Base-by-base conservation (phyloP, 1,139 yeast species). In the Kodamaea suecica region DNA sequence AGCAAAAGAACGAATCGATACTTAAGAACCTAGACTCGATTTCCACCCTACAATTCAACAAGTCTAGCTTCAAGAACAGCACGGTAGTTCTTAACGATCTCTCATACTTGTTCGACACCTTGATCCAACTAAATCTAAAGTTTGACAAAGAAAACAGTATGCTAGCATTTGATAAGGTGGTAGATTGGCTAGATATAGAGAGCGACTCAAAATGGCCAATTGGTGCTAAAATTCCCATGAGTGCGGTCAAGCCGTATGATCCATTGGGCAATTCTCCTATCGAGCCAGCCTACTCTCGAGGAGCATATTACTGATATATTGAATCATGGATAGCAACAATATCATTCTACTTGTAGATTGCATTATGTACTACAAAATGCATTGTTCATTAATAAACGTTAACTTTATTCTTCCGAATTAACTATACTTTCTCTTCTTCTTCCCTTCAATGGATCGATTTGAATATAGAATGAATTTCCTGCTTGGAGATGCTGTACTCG, bases 131-230 rank as follows among this genome's bases (percentile, higher is more conserved):
- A 23, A 69, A 64, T 36, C 48, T 68, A 27, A 68, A 66, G 43
- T 64, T 56, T 31, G 53, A 63, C n/a, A 69, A 67, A 43, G 75
- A 70, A 37, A 70, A 70, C 39, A 60, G 66, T 33, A 66, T 63
- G 38, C 50, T 70, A 29, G 56, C 51, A 20, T 70, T 70, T 41
- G 72, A 70, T 32, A 44, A 49, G 8, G 61, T 70, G 5, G 55
- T 58, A 1, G 57, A 57, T 35, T 68, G 70, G 65, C 57, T 53
- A 31, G 71, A 63, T 30, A 57, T 66, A 2, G 53, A 53, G 17
- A 52, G 54, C 23, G 75, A 69, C 39, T 56, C 67, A 5, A 67
- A 65, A 43, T 70, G 76, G 76, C 76, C 76, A 0, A 43, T 66
- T 31, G 75, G 75, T 0, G 51, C 59, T 5, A 55, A 57, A 32